Percentiles rank a stretch among this genome's conserved stretches.
phyloP scores from a whole-genome alignment of 108 stramenopile genomes.

The Skeletonema costatum region DNA sequence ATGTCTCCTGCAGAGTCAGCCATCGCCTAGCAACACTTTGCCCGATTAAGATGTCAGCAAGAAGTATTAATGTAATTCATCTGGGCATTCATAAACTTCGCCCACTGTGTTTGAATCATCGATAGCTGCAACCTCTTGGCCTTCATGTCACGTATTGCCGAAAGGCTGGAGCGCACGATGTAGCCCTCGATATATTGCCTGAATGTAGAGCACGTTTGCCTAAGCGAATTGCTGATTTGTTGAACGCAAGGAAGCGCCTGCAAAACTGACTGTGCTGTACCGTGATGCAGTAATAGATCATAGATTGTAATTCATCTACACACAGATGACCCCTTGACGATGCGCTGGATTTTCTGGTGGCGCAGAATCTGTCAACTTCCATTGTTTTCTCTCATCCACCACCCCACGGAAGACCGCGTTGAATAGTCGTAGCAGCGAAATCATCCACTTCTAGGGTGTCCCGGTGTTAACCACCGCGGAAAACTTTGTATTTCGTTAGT shows the following conservation, averaged over 20 bases:
- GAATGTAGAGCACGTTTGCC: constrained; percentile 61
- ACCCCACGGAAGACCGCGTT: constrained; percentile 77
- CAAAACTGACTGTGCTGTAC: constrained; percentile 56
- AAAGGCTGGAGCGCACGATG: constrained; percentile 41
- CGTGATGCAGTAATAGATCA: constrained; percentile 56
- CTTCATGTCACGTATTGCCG: constrained; percentile 31
- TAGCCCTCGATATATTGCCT: constrained; percentile 61
- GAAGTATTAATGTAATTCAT: constrained; percentile 60
- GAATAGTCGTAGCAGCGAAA: constrained; percentile 74
- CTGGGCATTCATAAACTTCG: constrained; percentile 59
- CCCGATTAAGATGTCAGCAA: constrained; percentile 63
- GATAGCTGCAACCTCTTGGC: constrained; percentile 56
- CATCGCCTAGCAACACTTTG: constrained; percentile 73
- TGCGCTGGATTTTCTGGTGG: constrained; percentile 66
- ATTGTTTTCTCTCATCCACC: constrained; percentile 83
- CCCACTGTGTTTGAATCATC: constrained; percentile 64
- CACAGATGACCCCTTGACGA: constrained; percentile 41
- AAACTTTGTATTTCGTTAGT: constrained; percentile 48
- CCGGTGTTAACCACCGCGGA: constrained; percentile 46
- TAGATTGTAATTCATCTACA: constrained; percentile 45
- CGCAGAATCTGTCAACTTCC: constrained; percentile 73
- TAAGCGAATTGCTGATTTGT: constrained; percentile 45
- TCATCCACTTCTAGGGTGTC: constrained; percentile 43
- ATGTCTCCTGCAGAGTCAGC: constrained; percentile 34
- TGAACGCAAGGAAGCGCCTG: constrained; percentile 50